Evolutionary conservation across 768 basidiomycete species (phyloP), one percentile per base, ranked within the genome.

Genomic region (Naematelia encephala): DNA sequence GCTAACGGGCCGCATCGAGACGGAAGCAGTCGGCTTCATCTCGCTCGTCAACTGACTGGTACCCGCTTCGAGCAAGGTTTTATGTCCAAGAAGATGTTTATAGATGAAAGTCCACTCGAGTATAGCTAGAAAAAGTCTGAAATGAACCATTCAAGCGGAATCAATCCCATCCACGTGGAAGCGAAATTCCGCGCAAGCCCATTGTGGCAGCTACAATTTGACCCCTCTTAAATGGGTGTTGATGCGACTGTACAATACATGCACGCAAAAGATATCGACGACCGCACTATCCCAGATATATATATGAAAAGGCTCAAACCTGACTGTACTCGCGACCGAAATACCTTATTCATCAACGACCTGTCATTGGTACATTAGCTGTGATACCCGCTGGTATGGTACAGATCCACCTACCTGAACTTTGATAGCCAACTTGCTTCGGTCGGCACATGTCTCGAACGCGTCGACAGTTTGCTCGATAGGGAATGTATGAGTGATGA

Each of bases 1-100:
- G 51, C 66, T 54, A 16, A 62, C 66, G 23, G 71, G 63, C 49
- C 72, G 63, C 59, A 72, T 67, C 19, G 72, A 70, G 72, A 76
- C 73, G 25, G 34, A 12, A n/a, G 34, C 19, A 16, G 46, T 5
- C 46, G n/a, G 46, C n/a, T 26, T 26, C n/a, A 19, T 47, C 46
- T 47, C 25, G 46, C n/a, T 43, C n/a, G n/a, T n/a, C n/a, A n/a
- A n/a, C n/a, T n/a, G n/a, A n/a, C n/a, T n/a, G n/a, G n/a, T n/a
- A n/a, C n/a, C n/a, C n/a, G n/a, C n/a, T n/a, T n/a, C n/a, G n/a
- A n/a, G n/a, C n/a, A n/a, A n/a, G n/a, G n/a, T n/a, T n/a, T n/a
- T n/a, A n/a, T n/a, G n/a, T n/a, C n/a, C n/a, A n/a, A n/a, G n/a
- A n/a, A n/a, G n/a, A n/a, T n/a, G n/a, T n/a, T n/a, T n/a, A n/a